Conservation (phyloP, 192 early-diverging fungal species). For the Umbelopsis isabellina region DNA sequence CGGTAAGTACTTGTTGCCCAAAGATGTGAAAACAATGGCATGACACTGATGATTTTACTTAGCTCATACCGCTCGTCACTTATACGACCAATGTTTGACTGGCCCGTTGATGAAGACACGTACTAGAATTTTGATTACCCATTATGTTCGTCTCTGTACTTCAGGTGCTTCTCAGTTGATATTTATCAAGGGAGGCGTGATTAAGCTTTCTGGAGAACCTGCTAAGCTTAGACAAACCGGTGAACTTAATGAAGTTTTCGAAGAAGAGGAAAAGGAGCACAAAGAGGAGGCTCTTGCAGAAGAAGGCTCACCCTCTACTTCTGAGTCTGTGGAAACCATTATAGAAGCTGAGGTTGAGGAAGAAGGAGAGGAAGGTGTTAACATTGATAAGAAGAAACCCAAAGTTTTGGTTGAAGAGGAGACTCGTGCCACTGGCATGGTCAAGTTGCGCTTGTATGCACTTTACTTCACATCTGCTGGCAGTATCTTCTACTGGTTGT, state of each 20-base stretch:
- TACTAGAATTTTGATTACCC: slow-evolving; percentile 88
- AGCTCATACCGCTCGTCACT: slow-evolving; percentile 74
- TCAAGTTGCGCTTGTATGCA: slow-evolving; percentile 74
- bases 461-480: slow-evolving; percentile 75
- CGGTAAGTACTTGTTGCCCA: slow-evolving; percentile 51
- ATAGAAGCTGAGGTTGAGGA: slow-evolving; percentile 7
- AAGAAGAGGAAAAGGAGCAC: slow-evolving; percentile 32
- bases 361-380: slow-evolving; percentile 27
- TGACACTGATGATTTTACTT: background rate
- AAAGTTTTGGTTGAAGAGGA: slow-evolving; percentile 52
- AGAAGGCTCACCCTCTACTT: slow-evolving; percentile 5
- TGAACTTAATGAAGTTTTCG: slow-evolving; percentile 29
- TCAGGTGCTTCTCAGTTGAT: slow-evolving; percentile 57
- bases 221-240: slow-evolving; percentile 31
- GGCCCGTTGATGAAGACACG: slow-evolving; percentile 72
- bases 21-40: background rate
- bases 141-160: slow-evolving; percentile 70
- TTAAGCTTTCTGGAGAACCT: slow-evolving; percentile 39
- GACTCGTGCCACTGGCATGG: slow-evolving; percentile 74
- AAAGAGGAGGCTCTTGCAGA: slow-evolving; percentile 24
- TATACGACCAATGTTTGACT: slow-evolving; percentile 77
- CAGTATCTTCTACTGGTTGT: slow-evolving; percentile 61
- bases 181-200: slow-evolving; percentile 45
- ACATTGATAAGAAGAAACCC: slow-evolving; percentile 33
- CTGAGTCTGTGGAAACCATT: slow-evolving; percentile 12